Conservation (phyloP, 1,139 yeast species). For the Kodamaea arcana region DNA sequence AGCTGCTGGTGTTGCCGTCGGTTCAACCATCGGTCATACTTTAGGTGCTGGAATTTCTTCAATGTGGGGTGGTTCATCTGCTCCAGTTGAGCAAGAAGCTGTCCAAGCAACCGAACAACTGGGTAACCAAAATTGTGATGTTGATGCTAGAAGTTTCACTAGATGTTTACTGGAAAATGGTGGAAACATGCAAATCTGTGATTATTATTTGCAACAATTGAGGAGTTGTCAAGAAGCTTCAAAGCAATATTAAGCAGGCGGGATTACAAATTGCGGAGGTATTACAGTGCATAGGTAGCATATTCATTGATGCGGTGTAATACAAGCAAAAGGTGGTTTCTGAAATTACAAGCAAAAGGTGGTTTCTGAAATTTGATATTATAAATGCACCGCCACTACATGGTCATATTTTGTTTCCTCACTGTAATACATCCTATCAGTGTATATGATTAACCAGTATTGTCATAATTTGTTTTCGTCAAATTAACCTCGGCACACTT, state of each 20-base stretch:
- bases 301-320: too few relatives aligned
- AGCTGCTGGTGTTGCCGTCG: constrained; percentile 99
- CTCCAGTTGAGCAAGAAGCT: constrained; percentile 42
- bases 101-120: constrained; percentile 40
- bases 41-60: constrained; percentile 90
- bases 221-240: constrained; percentile 97
- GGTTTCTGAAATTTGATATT: too few relatives aligned
- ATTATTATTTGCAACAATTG: constrained; percentile 92
- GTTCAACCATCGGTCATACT: constrained; percentile 95
- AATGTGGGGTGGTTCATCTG: constrained; percentile 73
- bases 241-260: constrained; percentile 53
- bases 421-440: too few relatives aligned
- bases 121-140: constrained; percentile 69
- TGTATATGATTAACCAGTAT: too few relatives aligned
- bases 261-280: too few relatives aligned
- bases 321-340: too few relatives aligned
- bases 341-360: too few relatives aligned
- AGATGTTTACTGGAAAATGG: constrained; percentile 89
- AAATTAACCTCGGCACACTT: too few relatives aligned
- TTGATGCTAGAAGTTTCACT: constrained; percentile 91
- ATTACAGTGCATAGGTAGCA: too few relatives aligned
- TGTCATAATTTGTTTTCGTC: too few relatives aligned
- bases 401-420: too few relatives aligned
- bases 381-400: too few relatives aligned
- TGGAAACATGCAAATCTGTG: constrained; percentile 97